Conservation (phyloP, 257 asterid species). For the Nicotiana tabacum region DNA sequence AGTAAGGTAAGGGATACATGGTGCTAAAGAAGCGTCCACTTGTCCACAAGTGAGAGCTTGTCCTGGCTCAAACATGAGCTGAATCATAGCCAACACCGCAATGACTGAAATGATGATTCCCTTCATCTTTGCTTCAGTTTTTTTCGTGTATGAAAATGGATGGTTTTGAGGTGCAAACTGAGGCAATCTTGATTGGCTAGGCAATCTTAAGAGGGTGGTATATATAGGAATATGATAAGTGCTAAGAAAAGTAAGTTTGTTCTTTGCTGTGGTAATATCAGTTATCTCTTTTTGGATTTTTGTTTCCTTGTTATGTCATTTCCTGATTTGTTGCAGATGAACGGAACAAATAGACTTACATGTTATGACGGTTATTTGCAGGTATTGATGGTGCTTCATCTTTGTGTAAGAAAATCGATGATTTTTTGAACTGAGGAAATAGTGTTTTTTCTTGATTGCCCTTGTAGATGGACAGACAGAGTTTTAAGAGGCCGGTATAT, state of each 20-base stretch:
- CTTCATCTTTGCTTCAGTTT: constrained; percentile 15
- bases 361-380: not conserved
- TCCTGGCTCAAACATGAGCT: constrained; percentile 9
- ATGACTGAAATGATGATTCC: not conserved
- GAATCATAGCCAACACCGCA: constrained; percentile 15
- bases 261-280: not conserved
- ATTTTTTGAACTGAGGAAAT: no score
- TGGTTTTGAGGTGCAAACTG: not conserved
- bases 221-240: not conserved
- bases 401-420: no score
- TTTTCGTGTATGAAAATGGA: not conserved
- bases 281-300: not conserved
- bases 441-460: no score
- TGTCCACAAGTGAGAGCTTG: constrained; percentile 30
- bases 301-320: not conserved
- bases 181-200: no score
- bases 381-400: not conserved
- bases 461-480: no score
- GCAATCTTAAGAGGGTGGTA: not conserved
- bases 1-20: constrained; percentile 28
- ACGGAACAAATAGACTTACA: no score
- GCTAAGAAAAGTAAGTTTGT: not conserved
- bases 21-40: constrained; percentile 24
- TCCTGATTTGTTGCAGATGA: not conserved
- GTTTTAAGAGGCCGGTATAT: no score